phyloP scores from a whole-genome alignment of 495 filamentous ascomycete genomes.

The Glarea lozoyensis region DNA sequence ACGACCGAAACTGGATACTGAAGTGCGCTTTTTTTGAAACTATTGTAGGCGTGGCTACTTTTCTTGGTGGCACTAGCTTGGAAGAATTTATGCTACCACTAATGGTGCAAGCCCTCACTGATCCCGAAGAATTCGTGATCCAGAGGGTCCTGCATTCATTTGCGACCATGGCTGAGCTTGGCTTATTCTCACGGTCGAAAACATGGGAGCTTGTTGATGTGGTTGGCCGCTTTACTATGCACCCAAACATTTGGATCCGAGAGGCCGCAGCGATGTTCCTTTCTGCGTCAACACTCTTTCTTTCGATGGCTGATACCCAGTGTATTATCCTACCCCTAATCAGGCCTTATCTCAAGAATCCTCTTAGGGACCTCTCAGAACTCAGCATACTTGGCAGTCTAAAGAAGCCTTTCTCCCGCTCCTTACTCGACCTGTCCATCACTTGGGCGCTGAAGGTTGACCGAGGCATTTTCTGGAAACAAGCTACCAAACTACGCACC shows the following conservation, averaged over 20 bases:
- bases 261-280: slow-evolving; percentile 82
- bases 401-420: slow-evolving; percentile 71
- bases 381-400: slow-evolving; percentile 68
- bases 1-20: slow-evolving; percentile 92
- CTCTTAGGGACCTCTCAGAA: slow-evolving; percentile 56
- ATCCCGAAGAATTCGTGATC: slow-evolving; percentile 91
- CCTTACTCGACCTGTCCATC: slow-evolving; percentile 75
- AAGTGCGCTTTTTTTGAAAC: slow-evolving; percentile 96
- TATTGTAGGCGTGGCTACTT: slow-evolving; percentile 86
- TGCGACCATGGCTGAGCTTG: slow-evolving; percentile 80
- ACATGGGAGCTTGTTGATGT: slow-evolving; percentile 82
- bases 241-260: slow-evolving; percentile 92
- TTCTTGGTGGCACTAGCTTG: slow-evolving; percentile 75
- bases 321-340: slow-evolving; percentile 76
- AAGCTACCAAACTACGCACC: slow-evolving; percentile 52
- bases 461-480: slow-evolving; percentile 78
- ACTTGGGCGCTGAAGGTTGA: slow-evolving; percentile 79
- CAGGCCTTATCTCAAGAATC: slow-evolving; percentile 69
- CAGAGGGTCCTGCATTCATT: slow-evolving; percentile 83
- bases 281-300: slow-evolving; percentile 60
- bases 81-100: slow-evolving; percentile 95
- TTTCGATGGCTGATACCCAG: slow-evolving; percentile 74
- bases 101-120: slow-evolving; percentile 94
- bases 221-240: slow-evolving; percentile 74
- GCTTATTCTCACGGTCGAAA: slow-evolving; percentile 74